Base-by-base conservation (phyloP, 306 rosid genomes). In the Cucumis hystrix region DNA sequence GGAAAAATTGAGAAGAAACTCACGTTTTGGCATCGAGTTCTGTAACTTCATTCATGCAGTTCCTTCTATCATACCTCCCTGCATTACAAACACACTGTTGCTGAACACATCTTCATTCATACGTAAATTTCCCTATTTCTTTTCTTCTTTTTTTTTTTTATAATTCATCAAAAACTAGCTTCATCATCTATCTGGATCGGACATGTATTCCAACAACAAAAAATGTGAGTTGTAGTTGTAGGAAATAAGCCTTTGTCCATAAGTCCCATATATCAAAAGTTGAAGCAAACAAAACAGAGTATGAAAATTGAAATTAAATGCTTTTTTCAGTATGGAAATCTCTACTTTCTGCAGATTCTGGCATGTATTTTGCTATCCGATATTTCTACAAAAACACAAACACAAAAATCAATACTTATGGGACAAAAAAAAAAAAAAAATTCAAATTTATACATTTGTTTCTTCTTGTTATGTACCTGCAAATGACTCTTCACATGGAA, bases 401-500 rank as follows among this genome's bases (percentile, higher is more conserved):
- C 49, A 60, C 20, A 51, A 1, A 16, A 78, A 37, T 75, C 54
- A 57, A 20, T 73, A 56, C 14, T 17, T 2, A 3, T 11, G 41
- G 33, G 51, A n/a, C 63, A 13, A 51, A 84, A 58, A 17, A 8
- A 17, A 51, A 84, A 58, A 17, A 8, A 6, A n/a, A 11, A 35
- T 25, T 58, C 28, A 49, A 65, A 13, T 1, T 13, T 20, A 41
- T 10, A 41, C 8, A 21, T 20, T 21, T 69, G 20, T 20, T 69
- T 14, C 9, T 68, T 68, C 8, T 43, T 52, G 16, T 52, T 16
- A 52, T 21, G 35, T 68, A 88, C 92, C 90, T 88, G 98, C 85
- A 91, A 79, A 86, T 94, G 97, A 76, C 98, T 94, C 83, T 94
- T 94, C 15, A 94, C 88, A 83, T 94, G 98, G 78, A 87, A 91